Conservation (phyloP, 1,284 basidiomycete species). For the Apiotrichum gracile region DNA sequence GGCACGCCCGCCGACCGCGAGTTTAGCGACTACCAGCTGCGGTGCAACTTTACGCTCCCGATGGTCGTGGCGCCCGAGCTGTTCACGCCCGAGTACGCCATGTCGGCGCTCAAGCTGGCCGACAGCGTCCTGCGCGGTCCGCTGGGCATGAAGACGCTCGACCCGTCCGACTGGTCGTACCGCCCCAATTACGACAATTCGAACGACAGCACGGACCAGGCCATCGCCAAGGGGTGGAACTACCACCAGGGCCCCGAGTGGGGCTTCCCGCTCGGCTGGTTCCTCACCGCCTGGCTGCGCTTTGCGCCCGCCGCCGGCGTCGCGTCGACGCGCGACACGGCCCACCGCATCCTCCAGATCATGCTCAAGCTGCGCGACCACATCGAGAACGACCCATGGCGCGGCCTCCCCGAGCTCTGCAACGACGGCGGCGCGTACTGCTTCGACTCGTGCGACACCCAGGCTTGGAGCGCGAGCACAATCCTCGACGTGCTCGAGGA, state of each 20-base stretch:
- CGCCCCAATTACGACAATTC: slow-evolving; percentile 84
- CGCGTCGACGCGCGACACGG: slow-evolving; percentile 59
- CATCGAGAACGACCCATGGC: slow-evolving; percentile 75
- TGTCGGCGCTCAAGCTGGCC: slow-evolving; percentile 67
- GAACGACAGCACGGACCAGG: slow-evolving; percentile 74
- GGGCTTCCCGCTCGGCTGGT: slow-evolving; percentile 93
- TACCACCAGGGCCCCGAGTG: slow-evolving; percentile 63
- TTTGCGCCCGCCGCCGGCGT: slow-evolving; percentile 60
- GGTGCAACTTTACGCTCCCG: slow-evolving; percentile 87
- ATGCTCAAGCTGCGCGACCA: slow-evolving; percentile 65
- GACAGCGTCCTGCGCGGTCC: slow-evolving; percentile 73
- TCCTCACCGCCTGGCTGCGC: slow-evolving; percentile 82
- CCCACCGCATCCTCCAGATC: slow-evolving; percentile 70
- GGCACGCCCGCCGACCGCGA: slow-evolving; percentile 78
- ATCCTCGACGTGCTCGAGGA: slow-evolving; percentile 76
- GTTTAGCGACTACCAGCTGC: slow-evolving; percentile 94
- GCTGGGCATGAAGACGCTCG: slow-evolving; percentile 89
- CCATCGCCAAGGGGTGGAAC: slow-evolving; percentile 84
- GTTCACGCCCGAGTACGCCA: slow-evolving; percentile 73
- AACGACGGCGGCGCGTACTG: slow-evolving; percentile 75
- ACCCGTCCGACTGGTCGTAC: slow-evolving; percentile 77
- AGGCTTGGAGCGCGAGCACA: slow-evolving; percentile 88
- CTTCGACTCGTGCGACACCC: slow-evolving; percentile 78
- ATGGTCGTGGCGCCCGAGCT: slow-evolving; percentile 97
- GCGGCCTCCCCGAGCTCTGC: slow-evolving; percentile 84